Evolutionary conservation across 2,329 filamentous ascomycete genomes (phyloP).

Genomic region (Pyrenochaeta sp.): DNA sequence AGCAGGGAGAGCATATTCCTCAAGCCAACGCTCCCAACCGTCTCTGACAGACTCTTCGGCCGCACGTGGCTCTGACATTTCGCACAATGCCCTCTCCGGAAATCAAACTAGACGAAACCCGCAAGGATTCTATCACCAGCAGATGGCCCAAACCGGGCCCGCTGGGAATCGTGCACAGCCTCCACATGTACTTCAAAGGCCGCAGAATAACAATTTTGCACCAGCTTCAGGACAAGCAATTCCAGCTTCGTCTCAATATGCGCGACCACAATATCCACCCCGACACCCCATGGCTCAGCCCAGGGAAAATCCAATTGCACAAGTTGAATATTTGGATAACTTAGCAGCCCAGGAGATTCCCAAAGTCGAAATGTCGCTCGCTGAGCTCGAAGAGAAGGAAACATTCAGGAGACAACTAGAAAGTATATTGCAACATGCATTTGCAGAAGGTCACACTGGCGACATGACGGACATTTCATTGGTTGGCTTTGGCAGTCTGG

Average conservation of each 20-base stretch:
- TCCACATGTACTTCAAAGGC: conserved; percentile 32
- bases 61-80: conserved; percentile 6
- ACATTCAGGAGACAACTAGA: conserved; percentile 72
- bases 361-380: conserved; percentile 67
- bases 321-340: conserved; percentile 54
- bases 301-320: conserved; percentile 40
- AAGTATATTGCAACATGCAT: conserved; percentile 67
- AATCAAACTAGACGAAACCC: not conserved
- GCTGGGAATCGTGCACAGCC: conserved; percentile 6
- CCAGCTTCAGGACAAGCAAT: conserved; percentile 10
- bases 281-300: conserved; percentile 23
- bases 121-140: conserved; percentile 8
- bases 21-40: conserved; percentile 19
- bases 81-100: conserved; percentile 4
- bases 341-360: conserved; percentile 60
- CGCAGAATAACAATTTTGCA: conserved; percentile 16
- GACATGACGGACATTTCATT: conserved; percentile 66
- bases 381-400: conserved; percentile 76
- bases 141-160: not conserved
- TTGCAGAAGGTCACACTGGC: conserved; percentile 62
- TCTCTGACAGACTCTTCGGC: conserved; percentile 1
- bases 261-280: conserved; percentile 25
- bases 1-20: conserved; percentile 14
- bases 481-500: conserved; percentile 82
- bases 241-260: conserved; percentile 10